These are phyloP conservation scores for Verticillium longisporum DNA, from an alignment of 2,329 filamentous ascomycete genomes.

Conservation along the genomic window DNA sequence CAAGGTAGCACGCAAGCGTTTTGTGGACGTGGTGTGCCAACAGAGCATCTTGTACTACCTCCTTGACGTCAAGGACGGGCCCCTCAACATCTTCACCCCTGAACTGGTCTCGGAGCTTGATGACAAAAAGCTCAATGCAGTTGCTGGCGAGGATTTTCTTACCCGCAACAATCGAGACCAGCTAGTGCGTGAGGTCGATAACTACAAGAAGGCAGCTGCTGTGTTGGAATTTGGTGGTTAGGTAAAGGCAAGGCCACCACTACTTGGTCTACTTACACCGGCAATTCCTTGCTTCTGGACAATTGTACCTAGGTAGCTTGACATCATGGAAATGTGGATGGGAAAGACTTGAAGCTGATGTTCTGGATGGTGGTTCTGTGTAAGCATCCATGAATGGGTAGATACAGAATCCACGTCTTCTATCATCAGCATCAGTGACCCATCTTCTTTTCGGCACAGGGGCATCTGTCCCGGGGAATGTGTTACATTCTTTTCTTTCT, in stretches of 20 bases:
- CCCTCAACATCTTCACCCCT: constrained; percentile 45
- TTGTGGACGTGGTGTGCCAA: constrained; percentile 55
- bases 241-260: neutral
- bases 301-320: no score
- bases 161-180: constrained; percentile 31
- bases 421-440: no score
- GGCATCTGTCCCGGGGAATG: no score
- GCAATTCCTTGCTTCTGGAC: no score
- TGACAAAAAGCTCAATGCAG: constrained; percentile 39
- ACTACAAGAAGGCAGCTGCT: constrained; percentile 29
- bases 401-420: no score
- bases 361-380: no score
- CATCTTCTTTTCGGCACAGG: no score
- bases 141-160: constrained; percentile 50
- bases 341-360: no score
- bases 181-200: constrained; percentile 37
- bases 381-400: no score
- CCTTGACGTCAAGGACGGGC: constrained; percentile 39
- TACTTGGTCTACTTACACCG: neutral
- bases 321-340: no score
- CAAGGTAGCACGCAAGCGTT: constrained; percentile 51
- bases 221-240: constrained; percentile 3
- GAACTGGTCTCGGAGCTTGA: constrained; percentile 41
- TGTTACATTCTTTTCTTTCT: no score
- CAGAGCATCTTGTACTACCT: constrained; percentile 51